Evolutionary conservation across 2,329 filamentous ascomycete genomes (phyloP).

Genomic region (Dactylellina haptotyla): DNA sequence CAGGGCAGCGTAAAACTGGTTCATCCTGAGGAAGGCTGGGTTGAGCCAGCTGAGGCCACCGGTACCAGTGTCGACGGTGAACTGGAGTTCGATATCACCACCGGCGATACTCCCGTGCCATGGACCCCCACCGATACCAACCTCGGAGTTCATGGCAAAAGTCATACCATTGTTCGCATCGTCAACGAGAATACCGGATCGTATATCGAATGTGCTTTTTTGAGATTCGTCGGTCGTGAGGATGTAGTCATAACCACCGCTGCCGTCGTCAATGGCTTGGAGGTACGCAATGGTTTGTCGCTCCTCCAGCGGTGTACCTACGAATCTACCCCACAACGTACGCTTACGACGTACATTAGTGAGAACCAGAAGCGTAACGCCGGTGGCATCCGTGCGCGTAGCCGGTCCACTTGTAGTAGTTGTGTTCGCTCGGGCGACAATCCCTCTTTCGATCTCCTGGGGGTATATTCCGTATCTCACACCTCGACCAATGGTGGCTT

Average conservation of each 20-base stretch:
- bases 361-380: too few relatives aligned
- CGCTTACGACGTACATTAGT: too few relatives aligned
- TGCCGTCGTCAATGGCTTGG: neutral
- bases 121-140: constrained; percentile 1
- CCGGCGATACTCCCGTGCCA: constrained; percentile 19
- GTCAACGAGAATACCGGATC: constrained; percentile 3
- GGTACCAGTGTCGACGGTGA: constrained; percentile 17
- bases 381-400: too few relatives aligned
- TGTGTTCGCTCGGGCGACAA: too few relatives aligned
- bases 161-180: neutral
- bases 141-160: constrained; percentile 4
- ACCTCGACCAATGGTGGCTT: neutral
- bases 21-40: constrained; percentile 21
- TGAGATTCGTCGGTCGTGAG: neutral
- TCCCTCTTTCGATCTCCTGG: neutral
- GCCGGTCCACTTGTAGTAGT: too few relatives aligned
- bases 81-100: constrained; percentile 27
- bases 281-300: neutral
- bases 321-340: too few relatives aligned
- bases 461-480: neutral
- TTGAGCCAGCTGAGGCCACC: constrained; percentile 28
- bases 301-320: neutral
- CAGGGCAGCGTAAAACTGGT: constrained; percentile 18
- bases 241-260: constrained; percentile 8
- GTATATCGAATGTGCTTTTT: constrained; percentile 11